Evolutionary conservation across 2,329 filamentous ascomycete genomes (phyloP).

Genomic region (Didymella pomorum): DNA sequence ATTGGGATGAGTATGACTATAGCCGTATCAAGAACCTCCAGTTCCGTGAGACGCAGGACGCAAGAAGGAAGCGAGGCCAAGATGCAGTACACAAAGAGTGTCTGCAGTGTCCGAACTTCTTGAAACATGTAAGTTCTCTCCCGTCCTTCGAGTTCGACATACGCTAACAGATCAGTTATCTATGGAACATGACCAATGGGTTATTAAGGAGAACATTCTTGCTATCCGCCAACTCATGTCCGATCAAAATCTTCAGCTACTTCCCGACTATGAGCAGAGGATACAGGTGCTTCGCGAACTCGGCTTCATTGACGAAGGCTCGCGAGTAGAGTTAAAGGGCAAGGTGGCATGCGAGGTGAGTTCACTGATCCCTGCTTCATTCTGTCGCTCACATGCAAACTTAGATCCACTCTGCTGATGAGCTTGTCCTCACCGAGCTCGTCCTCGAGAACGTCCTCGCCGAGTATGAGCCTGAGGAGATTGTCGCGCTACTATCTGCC

Average conservation of each 20-base stretch:
- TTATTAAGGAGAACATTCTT: conserved; percentile 91
- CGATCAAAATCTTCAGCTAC: conserved; percentile 92
- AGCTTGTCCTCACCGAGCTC: conserved; percentile 93
- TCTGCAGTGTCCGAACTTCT: conserved; percentile 75
- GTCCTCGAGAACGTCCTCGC: conserved; percentile 96
- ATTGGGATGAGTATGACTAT: conserved; percentile 88
- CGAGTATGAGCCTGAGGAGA: conserved; percentile 94
- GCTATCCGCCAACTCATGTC: conserved; percentile 89
- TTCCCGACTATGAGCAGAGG: conserved; percentile 96
- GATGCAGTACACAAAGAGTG: conserved; percentile 72
- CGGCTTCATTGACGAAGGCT: conserved; percentile 86
- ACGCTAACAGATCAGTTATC: conserved; percentile 70
- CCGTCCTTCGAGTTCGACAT: neutral
- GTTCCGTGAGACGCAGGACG: conserved; percentile 79
- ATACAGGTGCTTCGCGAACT: conserved; percentile 91
- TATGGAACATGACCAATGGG: conserved; percentile 96
- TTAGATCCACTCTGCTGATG: conserved; percentile 90
- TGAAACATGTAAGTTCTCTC: conserved; percentile 79
- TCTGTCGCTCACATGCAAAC: conserved; percentile 3
- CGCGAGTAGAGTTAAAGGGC: conserved; percentile 92
- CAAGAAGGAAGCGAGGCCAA: conserved; percentile 69
- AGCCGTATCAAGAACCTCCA: conserved; percentile 81
- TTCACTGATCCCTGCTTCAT: neutral
- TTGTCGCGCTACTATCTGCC: conserved; percentile 88
- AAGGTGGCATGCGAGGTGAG: conserved; percentile 91